These are phyloP conservation scores for Lachnellula willkommii DNA, from an alignment of 2,329 filamentous ascomycete species.

Conservation along the genomic window DNA sequence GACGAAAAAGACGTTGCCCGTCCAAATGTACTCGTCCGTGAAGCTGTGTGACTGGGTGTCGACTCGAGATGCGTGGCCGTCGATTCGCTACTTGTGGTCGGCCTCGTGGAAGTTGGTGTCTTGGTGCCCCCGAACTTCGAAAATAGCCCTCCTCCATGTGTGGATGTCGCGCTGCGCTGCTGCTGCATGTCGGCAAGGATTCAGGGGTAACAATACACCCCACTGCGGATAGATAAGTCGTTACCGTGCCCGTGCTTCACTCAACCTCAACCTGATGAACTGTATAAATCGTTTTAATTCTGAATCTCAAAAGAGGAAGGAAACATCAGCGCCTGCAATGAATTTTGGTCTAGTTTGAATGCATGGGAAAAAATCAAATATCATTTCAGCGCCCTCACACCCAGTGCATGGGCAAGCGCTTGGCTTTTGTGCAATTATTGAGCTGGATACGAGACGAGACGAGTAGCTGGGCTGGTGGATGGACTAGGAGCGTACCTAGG, in stretches of 20 bases:
- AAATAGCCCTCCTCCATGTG: constrained; percentile 15
- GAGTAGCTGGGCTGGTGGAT: background rate
- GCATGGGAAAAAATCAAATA: background rate
- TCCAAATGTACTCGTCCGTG: constrained; percentile 48
- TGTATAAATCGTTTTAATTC: background rate
- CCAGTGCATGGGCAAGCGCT: background rate
- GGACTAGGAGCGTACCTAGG: background rate
- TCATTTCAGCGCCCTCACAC: background rate
- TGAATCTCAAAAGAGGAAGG: background rate
- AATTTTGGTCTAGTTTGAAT: background rate
- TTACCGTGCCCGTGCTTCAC: background rate
- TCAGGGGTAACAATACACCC: background rate
- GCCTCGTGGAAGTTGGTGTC: constrained; percentile 25
- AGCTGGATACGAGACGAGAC: background rate
- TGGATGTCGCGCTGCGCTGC: constrained; percentile 11
- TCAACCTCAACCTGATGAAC: background rate
- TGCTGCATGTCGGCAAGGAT: constrained; percentile 13
- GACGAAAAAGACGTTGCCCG: constrained; percentile 50
- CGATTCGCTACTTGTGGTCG: constrained; percentile 26
- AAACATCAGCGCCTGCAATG: background rate
- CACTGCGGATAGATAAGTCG: background rate
- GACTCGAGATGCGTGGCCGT: constrained; percentile 19
- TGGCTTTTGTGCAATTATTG: background rate
- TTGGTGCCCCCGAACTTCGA: constrained; percentile 22
- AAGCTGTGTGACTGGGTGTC: constrained; percentile 11